Conservation (phyloP, 2,329 filamentous ascomycete species). For the Aquanectria penicillioides region DNA sequence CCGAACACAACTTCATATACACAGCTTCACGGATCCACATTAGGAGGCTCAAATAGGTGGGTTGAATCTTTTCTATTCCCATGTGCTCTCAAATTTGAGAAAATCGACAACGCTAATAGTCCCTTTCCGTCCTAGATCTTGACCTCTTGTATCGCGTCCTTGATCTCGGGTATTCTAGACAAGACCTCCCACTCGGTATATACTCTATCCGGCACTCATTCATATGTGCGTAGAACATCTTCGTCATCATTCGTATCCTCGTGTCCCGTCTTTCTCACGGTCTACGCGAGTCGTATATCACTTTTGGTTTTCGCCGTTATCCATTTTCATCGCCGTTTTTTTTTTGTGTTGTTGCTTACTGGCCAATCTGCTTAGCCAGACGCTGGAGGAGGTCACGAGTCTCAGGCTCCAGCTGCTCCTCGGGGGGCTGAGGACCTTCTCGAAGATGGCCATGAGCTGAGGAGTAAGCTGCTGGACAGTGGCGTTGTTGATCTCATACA, state of each 20-base stretch:
- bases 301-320: conserved; percentile 24
- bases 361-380: conserved; percentile 45
- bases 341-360: conserved; percentile 34
- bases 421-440: conserved; percentile 77
- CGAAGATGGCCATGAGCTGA: conserved; percentile 75
- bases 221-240: conserved; percentile 24
- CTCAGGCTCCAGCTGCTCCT: conserved; percentile 79
- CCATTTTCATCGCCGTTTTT: conserved; percentile 31
- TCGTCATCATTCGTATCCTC: conserved; percentile 42
- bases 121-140: conserved; percentile 24
- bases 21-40: neutral
- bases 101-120: conserved; percentile 22
- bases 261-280: conserved; percentile 20
- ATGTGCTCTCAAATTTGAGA: conserved; percentile 8
- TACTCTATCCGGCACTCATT: conserved; percentile 35
- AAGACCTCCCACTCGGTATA: conserved; percentile 28
- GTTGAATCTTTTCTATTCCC: conserved; percentile 16
- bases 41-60: neutral
- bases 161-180: conserved; percentile 21
- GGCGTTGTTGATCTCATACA: conserved; percentile 78
- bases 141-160: conserved; percentile 3
- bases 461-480: conserved; percentile 77
- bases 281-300: conserved; percentile 18
- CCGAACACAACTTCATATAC: neutral
- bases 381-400: conserved; percentile 73